Evolutionary conservation across 1,284 basidiomycete species (phyloP), one percentile per base, ranked within the genome.

Genomic region (Ganoderma multipileum): DNA sequence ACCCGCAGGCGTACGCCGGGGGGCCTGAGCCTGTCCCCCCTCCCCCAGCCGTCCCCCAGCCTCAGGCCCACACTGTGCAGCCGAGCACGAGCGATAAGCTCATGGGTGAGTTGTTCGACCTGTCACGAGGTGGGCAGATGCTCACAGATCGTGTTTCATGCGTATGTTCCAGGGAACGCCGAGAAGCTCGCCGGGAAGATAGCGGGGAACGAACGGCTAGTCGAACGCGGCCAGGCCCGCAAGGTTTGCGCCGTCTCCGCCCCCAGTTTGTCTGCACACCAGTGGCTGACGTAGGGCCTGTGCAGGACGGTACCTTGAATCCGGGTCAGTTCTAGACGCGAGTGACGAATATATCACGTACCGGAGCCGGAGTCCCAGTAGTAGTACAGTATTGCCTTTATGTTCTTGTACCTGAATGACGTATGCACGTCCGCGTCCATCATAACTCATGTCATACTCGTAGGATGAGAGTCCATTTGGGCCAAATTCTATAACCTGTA

Each of bases 131-230:
- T 36, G 28, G 33, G 16, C 26, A n/a, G 30, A 12, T n/a, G 23
- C 44, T 61, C 11, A 60, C 38, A 44, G 20, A 33, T 36, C 20
- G 7, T 18, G 7, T 8, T 47, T 23, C 23, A 23, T 23, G 44
- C 44, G 23, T 41, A 3, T 3, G 30, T 18, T 54, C n/a, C 41
- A 78, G 77, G 78, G 16, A 69, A 50, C 38, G 41, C 71, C 47
- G 76, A 79, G 74, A 77, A 77, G 68, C 66, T 72, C 55, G 70
- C 76, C 16, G 78, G 73, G 7, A 64, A 62, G 61, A 39, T 69
- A 20, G 30, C 66, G 16, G 63, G 71, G 26, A 69, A 62, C 65
- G n/a, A 55, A 26, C 61, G 60, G 38, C 39, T 72, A 61, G 68
- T 64, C 59, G 66, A 65, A 64, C 71, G 67, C 38, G 71, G 71